Percentiles rank a stretch among this genome's conserved stretches.
Evolutionary conservation across 2,329 filamentous ascomycete species (phyloP).

Genomic region (Sarocladiaceae sp.): DNA sequence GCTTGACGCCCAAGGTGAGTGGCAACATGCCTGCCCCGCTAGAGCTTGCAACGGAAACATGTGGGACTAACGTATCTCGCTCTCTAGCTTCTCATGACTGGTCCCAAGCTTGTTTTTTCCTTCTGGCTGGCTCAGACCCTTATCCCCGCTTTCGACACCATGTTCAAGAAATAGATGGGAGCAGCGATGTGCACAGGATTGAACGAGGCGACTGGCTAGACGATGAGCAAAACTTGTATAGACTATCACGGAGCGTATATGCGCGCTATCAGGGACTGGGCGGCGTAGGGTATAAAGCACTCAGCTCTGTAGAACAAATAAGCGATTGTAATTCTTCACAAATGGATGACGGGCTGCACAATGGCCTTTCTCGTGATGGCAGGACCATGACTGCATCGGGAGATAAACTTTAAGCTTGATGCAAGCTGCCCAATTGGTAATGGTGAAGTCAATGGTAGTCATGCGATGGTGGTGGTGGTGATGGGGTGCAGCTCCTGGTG

Average conservation of each 20-base stretch:
- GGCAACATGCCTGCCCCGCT: no score
- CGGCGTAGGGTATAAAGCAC: slow-evolving; percentile 17
- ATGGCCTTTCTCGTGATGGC: no score
- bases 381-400: no score
- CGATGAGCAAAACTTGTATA: slow-evolving; percentile 6
- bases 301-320: slow-evolving; percentile 16
- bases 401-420: no score
- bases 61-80: slow-evolving; percentile 10
- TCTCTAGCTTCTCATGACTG: slow-evolving; percentile 84
- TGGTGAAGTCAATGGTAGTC: no score
- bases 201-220: background rate
- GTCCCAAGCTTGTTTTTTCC: slow-evolving; percentile 97
- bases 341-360: slow-evolving; percentile 8
- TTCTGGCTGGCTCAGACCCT: slow-evolving; percentile 99
- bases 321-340: slow-evolving; percentile 9
- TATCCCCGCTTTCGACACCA: slow-evolving; percentile 79
- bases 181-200: background rate
- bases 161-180: slow-evolving; percentile 28
- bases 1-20: slow-evolving; percentile 79
- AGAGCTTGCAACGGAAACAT: no score
- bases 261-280: background rate
- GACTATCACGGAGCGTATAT: slow-evolving; percentile 4
- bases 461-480: background rate
- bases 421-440: no score
- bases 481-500: background rate